These are phyloP conservation scores for Paracamarosporium sp. DNA, from an alignment of 2,329 filamentous ascomycete species.

Conservation along the genomic window DNA sequence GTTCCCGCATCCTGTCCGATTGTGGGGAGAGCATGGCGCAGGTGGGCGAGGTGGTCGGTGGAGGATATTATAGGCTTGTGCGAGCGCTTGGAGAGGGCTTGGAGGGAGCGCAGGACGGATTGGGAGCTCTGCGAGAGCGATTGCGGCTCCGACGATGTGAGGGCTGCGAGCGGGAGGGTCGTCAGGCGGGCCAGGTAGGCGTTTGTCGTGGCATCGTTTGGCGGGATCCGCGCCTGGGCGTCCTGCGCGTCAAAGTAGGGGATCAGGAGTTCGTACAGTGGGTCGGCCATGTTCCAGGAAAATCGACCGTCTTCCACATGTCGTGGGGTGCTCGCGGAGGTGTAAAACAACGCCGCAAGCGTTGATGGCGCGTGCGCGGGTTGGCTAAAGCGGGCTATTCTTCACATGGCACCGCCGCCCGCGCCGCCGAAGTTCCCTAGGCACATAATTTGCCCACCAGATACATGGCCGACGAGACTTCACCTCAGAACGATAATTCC, in stretches of 20 bases:
- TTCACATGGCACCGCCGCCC: constrained; percentile 10
- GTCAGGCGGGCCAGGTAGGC: constrained; percentile 80
- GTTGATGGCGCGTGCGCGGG: not conserved
- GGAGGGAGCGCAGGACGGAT: constrained; percentile 80
- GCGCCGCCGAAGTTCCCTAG: constrained; percentile 1
- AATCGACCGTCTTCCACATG: no score
- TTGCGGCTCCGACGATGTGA: constrained; percentile 78
- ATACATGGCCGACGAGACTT: constrained; percentile 19
- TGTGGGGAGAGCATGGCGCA: constrained; percentile 73
- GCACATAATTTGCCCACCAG: constrained; percentile 9
- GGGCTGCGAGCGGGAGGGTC: constrained; percentile 74
- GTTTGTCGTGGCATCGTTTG: constrained; percentile 61
- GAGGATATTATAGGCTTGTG: constrained; percentile 85
- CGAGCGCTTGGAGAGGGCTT: constrained; percentile 87
- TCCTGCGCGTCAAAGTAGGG: constrained; percentile 62
- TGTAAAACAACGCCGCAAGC: not conserved
- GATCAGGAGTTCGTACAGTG: constrained; percentile 75
- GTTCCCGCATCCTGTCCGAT: constrained; percentile 71
- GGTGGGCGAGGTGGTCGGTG: constrained; percentile 75
- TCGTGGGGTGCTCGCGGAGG: not conserved
- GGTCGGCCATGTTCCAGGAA: constrained; percentile 56
- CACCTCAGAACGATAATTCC: constrained; percentile 8
- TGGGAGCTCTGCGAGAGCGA: constrained; percentile 82
- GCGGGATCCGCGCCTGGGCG: constrained; percentile 46
- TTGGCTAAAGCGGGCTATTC: constrained; percentile 8